These are phyloP conservation scores for Tricholoma furcatifolium DNA, from an alignment of 768 basidiomycete genomes.

Conservation along the genomic window DNA sequence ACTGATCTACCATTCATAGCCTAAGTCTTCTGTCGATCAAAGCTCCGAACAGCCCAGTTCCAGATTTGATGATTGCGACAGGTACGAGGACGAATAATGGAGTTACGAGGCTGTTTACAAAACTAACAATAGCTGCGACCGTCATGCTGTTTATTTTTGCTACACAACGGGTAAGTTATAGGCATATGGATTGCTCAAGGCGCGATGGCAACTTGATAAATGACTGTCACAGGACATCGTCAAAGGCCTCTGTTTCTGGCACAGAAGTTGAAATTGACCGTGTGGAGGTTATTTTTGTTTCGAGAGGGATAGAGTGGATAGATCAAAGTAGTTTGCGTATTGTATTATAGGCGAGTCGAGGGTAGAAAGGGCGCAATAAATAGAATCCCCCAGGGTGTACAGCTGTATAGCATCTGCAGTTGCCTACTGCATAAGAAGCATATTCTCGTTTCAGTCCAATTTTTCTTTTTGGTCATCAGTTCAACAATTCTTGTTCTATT, in stretches of 20 bases:
- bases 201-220: too few relatives aligned
- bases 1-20: constrained; percentile 20
- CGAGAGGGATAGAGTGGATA: background rate
- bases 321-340: too few relatives aligned
- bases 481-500: background rate
- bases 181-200: too few relatives aligned
- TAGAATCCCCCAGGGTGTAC: too few relatives aligned
- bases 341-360: too few relatives aligned
- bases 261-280: constrained; percentile 4
- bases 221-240: constrained; percentile 36
- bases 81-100: constrained; percentile 26
- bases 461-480: background rate
- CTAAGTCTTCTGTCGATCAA: constrained; percentile 45
- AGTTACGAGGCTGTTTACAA: background rate
- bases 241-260: constrained; percentile 35
- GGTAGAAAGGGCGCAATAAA: too few relatives aligned
- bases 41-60: constrained; percentile 42
- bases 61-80: constrained; percentile 45
- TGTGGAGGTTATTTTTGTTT: constrained; percentile 5
- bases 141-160: constrained; percentile 46
- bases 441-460: too few relatives aligned
- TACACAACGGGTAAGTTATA: constrained; percentile 36
- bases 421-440: too few relatives aligned
- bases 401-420: too few relatives aligned
- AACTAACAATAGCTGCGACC: constrained; percentile 33